Evolutionary conservation across 1,284 basidiomycete genomes (phyloP), one percentile per base, ranked within the genome.

Genomic region (Athelia psychrophila): DNA sequence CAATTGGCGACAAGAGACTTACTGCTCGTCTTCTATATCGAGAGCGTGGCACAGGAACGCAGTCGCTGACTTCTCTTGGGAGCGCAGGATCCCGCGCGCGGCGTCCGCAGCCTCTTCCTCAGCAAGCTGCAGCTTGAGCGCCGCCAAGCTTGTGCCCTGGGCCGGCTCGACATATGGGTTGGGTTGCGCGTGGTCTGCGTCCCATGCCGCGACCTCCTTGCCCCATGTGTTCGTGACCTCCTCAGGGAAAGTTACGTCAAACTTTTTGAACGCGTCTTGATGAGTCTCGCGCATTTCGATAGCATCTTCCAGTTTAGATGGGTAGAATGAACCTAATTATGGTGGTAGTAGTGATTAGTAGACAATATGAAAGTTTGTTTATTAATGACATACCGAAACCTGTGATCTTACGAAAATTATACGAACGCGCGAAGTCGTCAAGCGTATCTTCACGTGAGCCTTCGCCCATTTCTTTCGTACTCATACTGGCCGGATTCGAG

Each of bases 381-480:
- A 9, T n/a, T 4, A 24, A 9, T 5, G 47, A 52, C 51, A 19
- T 35, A 60, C 58, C 56, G 6, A 59, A 15, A 6, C 42, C 42
- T 6, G 47, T 23, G 5, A 55, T 25, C 22, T 54, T 58, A 3
- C 44, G 25, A 30, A 42, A 54, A 32, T 59, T 59, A 36, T 45
- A 49, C 23, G 47, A 51, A 18, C 38, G 10, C 19, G 48, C 53
- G 23, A 49, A 49, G 15, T 60, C 58, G 20, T 68, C 59, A 3
- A 68, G 15, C 1, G 51, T 57, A 22, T 64, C 54, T 8, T 22
- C 1, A 2, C 49, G 33, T 3, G 32, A 20, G 0, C 59, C 59
- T 0, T 48, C 51, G 18, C 50, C 50, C 62, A 61, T 61, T 36
- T 51, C 51, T 19, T 51, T 55, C 1, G 58, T 56, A 16, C 46